Conservation (phyloP, 345 rosid genomes). For the Brassica rapa region DNA sequence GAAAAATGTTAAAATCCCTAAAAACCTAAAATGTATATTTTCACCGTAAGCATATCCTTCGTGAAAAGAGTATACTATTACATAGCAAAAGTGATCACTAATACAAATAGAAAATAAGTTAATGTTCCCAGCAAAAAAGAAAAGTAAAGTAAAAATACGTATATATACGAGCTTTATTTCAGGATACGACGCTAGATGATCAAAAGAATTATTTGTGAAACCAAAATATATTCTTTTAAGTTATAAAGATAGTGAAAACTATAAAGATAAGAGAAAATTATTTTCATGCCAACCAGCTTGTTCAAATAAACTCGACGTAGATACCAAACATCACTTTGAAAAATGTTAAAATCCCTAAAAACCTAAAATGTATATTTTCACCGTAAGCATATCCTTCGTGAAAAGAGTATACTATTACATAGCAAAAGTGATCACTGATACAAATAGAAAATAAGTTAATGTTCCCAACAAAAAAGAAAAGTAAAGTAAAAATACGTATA, state of each 20-base stretch:
- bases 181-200: conserved; percentile 33
- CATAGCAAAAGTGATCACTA: not conserved
- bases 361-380: not conserved
- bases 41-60: not conserved
- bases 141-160: conserved; percentile 30
- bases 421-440: not conserved
- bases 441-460: not conserved
- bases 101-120: not conserved
- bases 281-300: not conserved
- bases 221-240: conserved; percentile 28
- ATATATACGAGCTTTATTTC: conserved; percentile 27
- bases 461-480: conserved; percentile 8
- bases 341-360: not conserved
- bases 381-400: not conserved
- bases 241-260: conserved; percentile 25
- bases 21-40: not conserved
- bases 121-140: conserved; percentile 3
- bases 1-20: not conserved
- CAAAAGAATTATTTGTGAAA: conserved; percentile 27
- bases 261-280: too few species aligned
- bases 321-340: not conserved
- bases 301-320: not conserved
- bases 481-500: conserved; percentile 28
- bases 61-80: not conserved
- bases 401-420: not conserved